phyloP scores from a whole-genome alignment of 179 eudicot species.

The Beta macrorhiza region DNA sequence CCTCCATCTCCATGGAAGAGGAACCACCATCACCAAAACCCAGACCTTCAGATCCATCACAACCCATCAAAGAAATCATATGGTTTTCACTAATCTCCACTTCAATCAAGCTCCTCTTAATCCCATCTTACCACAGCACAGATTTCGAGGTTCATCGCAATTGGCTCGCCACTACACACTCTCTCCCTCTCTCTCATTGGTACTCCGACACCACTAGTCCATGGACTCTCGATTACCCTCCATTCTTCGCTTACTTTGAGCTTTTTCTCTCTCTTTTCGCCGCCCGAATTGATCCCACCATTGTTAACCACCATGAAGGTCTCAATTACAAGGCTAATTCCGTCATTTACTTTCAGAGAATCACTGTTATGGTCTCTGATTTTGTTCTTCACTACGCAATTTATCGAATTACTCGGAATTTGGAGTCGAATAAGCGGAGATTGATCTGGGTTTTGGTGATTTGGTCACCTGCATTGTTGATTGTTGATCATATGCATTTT shows the following conservation, averaged over 20 bases:
- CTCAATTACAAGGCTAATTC: constrained; percentile 50
- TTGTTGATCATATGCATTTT: constrained; percentile 92
- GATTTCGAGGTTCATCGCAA: constrained; percentile 95
- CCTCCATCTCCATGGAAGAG: constrained; percentile 11
- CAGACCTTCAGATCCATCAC: not conserved
- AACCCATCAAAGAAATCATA: constrained; percentile 29
- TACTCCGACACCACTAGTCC: constrained; percentile 68
- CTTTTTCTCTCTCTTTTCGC: constrained; percentile 59
- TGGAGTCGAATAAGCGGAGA: constrained; percentile 31
- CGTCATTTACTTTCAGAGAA: constrained; percentile 52
- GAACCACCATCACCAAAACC: not conserved
- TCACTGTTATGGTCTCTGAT: constrained; percentile 60
- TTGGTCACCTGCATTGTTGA: constrained; percentile 75
- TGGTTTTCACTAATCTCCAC: constrained; percentile 60
- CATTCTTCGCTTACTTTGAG: constrained; percentile 83
- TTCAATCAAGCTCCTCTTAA: constrained; percentile 59
- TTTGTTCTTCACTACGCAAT: constrained; percentile 39
- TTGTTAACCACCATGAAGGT: constrained; percentile 53
- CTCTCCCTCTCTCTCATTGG: constrained; percentile 71
- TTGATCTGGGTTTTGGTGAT: constrained; percentile 76
- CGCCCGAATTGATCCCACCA: constrained; percentile 52
- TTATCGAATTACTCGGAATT: constrained; percentile 40
- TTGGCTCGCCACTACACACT: constrained; percentile 81
- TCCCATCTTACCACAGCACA: constrained; percentile 85
- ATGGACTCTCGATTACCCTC: constrained; percentile 98